These are phyloP conservation scores for Leishmania arabica DNA, from an alignment of 208 protist genomes.

Conservation along the genomic window DNA sequence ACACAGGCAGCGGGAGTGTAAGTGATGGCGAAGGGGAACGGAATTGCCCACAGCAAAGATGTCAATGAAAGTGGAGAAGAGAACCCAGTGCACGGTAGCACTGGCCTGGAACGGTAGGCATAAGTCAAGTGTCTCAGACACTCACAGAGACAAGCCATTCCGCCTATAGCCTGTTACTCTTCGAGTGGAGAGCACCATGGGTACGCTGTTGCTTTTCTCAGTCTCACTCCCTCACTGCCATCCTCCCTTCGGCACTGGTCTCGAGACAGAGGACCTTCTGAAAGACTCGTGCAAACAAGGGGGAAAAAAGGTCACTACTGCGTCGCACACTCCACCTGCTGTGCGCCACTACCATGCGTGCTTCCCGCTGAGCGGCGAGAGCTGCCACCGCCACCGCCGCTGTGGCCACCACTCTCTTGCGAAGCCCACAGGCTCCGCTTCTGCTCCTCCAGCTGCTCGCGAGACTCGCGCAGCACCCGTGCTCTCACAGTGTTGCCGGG, in stretches of 20 bases:
- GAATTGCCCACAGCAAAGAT: background rate
- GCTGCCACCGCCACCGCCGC: slow-evolving; percentile 34
- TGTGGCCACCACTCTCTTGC: slow-evolving; percentile 41
- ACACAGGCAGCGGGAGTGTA: too few species aligned
- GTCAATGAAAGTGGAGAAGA: background rate
- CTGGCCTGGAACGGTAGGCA: too few species aligned
- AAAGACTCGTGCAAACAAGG: background rate
- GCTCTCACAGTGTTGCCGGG: slow-evolving; percentile 77
- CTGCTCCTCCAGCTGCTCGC: slow-evolving; percentile 77
- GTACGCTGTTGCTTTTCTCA: background rate
- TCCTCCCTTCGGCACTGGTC: background rate
- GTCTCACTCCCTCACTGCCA: background rate
- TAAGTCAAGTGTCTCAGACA: background rate
- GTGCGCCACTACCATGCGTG: slow-evolving; percentile 33
- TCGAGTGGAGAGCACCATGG: background rate
- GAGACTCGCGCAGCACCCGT: slow-evolving; percentile 71
- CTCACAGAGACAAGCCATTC: background rate
- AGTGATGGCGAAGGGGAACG: slow-evolving; percentile 2
- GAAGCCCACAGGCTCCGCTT: slow-evolving; percentile 72
- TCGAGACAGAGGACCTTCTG: background rate
- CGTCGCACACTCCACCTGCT: slow-evolving; percentile 70
- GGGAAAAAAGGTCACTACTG: slow-evolving; percentile 42
- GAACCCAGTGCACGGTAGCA: background rate
- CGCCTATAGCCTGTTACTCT: background rate
- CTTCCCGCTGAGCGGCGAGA: slow-evolving; percentile 22